phyloP scores from a whole-genome alignment of 495 filamentous ascomycete species.

The Xylaria bambusicola region DNA sequence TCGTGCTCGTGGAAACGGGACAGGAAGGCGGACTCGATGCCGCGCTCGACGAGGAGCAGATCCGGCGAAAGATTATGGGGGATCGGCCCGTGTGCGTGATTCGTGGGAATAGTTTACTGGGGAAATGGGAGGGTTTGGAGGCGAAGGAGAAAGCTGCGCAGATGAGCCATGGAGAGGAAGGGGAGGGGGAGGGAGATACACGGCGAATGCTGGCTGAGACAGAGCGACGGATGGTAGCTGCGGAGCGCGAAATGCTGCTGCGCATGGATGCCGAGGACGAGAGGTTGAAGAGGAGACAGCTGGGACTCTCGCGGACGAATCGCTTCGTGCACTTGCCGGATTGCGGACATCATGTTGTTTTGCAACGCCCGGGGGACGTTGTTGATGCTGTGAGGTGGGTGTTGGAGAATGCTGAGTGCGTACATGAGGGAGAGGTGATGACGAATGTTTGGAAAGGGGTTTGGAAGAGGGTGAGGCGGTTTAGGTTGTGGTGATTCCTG shows the following conservation, averaged over 20 bases:
- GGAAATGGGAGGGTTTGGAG: conserved; percentile 22
- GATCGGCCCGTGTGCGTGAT: conserved; percentile 37
- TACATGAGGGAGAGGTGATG: neutral
- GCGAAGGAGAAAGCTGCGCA: conserved; percentile 9
- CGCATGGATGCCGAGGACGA: conserved; percentile 40
- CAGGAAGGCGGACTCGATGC: conserved; percentile 43
- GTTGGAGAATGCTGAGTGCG: conserved; percentile 24
- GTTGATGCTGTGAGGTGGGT: conserved; percentile 52
- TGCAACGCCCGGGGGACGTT: conserved; percentile 50
- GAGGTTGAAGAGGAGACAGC: conserved; percentile 48
- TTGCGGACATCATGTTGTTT: conserved; percentile 54
- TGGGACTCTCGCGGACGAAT: conserved; percentile 39
- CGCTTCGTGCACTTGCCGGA: conserved; percentile 44
- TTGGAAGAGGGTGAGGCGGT: conserved; percentile 1
- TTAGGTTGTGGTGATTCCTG: too few species aligned
- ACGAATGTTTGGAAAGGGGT: neutral
- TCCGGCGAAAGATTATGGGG: conserved; percentile 36
- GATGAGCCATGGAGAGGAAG: neutral
- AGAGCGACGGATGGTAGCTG: neutral
- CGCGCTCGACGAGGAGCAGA: conserved; percentile 44
- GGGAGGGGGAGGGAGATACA: too few species aligned
- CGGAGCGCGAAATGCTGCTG: conserved; percentile 33
- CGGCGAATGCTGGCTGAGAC: too few species aligned
- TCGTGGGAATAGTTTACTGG: conserved; percentile 23
- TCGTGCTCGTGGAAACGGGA: conserved; percentile 41